Base-by-base conservation (phyloP, 1,139 yeast species). In the Oligophagozyma castellii region DNA sequence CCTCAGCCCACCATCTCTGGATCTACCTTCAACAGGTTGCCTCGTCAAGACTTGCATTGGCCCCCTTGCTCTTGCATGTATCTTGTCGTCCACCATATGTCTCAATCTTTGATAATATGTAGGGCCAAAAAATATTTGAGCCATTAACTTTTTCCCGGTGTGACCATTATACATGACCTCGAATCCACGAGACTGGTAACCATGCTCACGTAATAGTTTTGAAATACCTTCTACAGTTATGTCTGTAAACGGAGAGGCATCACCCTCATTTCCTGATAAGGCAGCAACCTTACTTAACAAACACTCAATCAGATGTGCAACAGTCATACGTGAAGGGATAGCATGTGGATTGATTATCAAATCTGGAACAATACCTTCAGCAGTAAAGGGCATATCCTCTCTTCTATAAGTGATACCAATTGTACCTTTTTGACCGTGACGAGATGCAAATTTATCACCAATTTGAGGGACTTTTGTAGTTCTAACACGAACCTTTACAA, bases 391-490 rank as follows among this genome's bases (percentile, higher is more conserved):
- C 96, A 89, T 89, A 56, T 89, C 99, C 59, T 89, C 99, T 55
- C 89, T 92, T 53, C 96, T 73, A 55, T 89, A 92, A 1, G 98
- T 89, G 37, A 89, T 93, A 73, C 99, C 99, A 58, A 92, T 86
- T 16, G 98, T 92, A 77, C 99, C 99, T 64, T 89, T 89, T 61
- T 92, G 99, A 58, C 99, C 99, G 65, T 89, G 98, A 63, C 98
- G 81, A 25, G 96, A 86, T 4, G 98, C 96, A 60, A 89, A 89
- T 60, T 89, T 89, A 61, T 89, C 99, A 59, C 99, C 99, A 59
- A 92, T 89, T 61, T 89, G 99, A 8, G 99, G 99, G 30, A 86
- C 69, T 59, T 89, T 89, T 4, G 99, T 89, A 1, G 98, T 86
- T 70, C 99, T 79, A 84, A 92, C 92, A 61, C 99, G 74, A 26